Evolutionary conservation across 225 moss, liverwort and hornwort species (phyloP), one percentile per base, ranked within the genome.

Genomic region (Takakia lepidozioides): DNA sequence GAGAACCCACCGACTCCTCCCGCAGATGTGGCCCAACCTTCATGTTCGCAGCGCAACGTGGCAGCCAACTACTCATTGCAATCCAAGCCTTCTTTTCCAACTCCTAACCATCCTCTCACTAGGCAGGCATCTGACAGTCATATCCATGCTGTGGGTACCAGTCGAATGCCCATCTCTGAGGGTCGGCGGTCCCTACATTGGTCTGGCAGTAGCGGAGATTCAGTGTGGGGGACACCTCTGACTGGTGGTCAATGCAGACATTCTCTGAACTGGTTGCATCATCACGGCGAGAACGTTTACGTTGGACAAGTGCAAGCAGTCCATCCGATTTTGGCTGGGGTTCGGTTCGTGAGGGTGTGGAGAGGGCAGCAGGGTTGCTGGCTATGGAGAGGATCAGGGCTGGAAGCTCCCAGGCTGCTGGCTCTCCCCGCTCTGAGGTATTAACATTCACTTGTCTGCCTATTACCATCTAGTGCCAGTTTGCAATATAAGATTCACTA

Each of bases 311-410:
- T 51, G 67, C 60, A 8, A 58, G 64, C 35, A 81, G 81, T 58
- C 81, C 78, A 28, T 81, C 84, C 19, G 87, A 87, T 43, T 81
- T 75, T 57, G 69, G 77, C 49, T 81, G 72, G 84, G 78, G 81
- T 25, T n/a, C 51, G 7, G 54, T 61, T 17, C 51, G 65, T 44
- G 81, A 88, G 23, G 65, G 54, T 22, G 49, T 68, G 45, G 86
- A 87, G 42, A 69, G 60, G 56, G 59, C 60, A 49, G 54, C 60
- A 46, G 67, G 72, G 17, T 60, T 73, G 58, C 50, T 78, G 57
- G 59, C 63, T 24, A 62, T 84, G 81, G 87, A 88, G 58, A 74
- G 69, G 66, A 87, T 87, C 29, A 62, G 61, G 15, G 87, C 81
- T 30, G 61, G 81, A 28, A 60, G 62, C 26, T 57, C 70, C 22